Evolutionary conservation across 208 protist genomes (phyloP).

Genomic region (Trypanosoma mega): DNA sequence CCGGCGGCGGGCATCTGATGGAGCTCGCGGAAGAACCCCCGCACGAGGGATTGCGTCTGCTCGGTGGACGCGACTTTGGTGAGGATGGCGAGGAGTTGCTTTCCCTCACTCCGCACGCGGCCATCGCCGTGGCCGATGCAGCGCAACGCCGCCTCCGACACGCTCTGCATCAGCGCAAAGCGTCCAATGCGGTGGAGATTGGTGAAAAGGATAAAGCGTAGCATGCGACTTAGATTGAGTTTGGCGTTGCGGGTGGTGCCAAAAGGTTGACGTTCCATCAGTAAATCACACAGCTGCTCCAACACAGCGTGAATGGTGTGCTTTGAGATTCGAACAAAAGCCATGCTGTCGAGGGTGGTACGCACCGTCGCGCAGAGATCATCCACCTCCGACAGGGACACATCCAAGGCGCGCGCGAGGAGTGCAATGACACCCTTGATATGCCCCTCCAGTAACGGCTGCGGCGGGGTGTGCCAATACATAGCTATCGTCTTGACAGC

Average conservation of each 20-base stretch:
- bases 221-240: conserved; percentile 33
- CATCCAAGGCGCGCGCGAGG: conserved; percentile 38
- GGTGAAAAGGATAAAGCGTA: conserved; percentile 48
- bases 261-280: conserved; percentile 25
- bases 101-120: conserved; percentile 40
- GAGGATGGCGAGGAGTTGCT: conserved; percentile 56
- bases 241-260: conserved; percentile 44
- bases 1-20: conserved; percentile 17
- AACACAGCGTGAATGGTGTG: conserved; percentile 41
- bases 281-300: conserved; percentile 47
- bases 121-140: conserved; percentile 57
- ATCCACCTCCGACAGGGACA: conserved; percentile 51
- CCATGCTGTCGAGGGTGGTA: conserved; percentile 32
- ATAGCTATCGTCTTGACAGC: conserved; percentile 18
- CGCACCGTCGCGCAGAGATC: conserved; percentile 28
- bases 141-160: conserved; percentile 42
- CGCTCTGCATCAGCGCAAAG: conserved; percentile 55
- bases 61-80: conserved; percentile 65
- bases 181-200: conserved; percentile 84
- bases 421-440: conserved; percentile 3
- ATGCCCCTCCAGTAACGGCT: conserved; percentile 4
- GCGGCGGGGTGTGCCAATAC: conserved; percentile 17
- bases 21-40: conserved; percentile 38
- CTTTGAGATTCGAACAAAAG: conserved; percentile 38
- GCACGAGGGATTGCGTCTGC: conserved; percentile 51